These are phyloP conservation scores for Nakazawaea ernobii DNA, from an alignment of 805 yeast species.

Conservation along the genomic window DNA sequence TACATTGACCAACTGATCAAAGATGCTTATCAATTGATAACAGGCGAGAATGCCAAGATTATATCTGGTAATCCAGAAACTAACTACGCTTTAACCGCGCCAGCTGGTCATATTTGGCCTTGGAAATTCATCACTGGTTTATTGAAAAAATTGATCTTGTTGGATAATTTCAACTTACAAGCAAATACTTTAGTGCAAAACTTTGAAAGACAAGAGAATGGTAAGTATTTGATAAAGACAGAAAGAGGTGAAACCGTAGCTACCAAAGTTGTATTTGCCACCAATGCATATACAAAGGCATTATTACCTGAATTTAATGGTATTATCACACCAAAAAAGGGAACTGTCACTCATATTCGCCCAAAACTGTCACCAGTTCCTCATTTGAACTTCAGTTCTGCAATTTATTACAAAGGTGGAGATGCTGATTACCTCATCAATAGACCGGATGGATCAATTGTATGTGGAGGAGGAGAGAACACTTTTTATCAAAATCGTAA, in stretches of 20 bases:
- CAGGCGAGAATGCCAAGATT: constrained; percentile 25
- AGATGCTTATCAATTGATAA: constrained; percentile 23
- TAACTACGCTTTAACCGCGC: constrained; percentile 27
- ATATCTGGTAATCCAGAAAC: constrained; percentile 24
- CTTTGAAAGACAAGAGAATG: constrained; percentile 20
- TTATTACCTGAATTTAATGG: constrained; percentile 17
- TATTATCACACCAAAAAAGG: constrained; percentile 23
- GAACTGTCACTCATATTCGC: constrained; percentile 20
- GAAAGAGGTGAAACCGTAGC: constrained; percentile 24
- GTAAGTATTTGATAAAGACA: constrained; percentile 26
- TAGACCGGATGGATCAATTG: constrained; percentile 31
- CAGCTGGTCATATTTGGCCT: constrained; percentile 41
- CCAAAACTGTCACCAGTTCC: constrained; percentile 16
- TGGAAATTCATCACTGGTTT: constrained; percentile 32
- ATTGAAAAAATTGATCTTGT: constrained; percentile 23
- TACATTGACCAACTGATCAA: constrained; percentile 22
- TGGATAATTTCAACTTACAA: constrained; percentile 30
- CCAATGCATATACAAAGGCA: constrained; percentile 23
- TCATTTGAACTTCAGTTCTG: constrained; percentile 25
- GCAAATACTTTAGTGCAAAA: constrained; percentile 33
- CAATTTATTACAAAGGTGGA: constrained; percentile 14
- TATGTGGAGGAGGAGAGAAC: constrained; percentile 27
- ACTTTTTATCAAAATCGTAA: not conserved
- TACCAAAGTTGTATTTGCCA: constrained; percentile 28
- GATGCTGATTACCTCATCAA: constrained; percentile 26